These are phyloP conservation scores for Malbranchea zuffiana DNA, from an alignment of 2,329 filamentous ascomycete species.

Conservation along the genomic window DNA sequence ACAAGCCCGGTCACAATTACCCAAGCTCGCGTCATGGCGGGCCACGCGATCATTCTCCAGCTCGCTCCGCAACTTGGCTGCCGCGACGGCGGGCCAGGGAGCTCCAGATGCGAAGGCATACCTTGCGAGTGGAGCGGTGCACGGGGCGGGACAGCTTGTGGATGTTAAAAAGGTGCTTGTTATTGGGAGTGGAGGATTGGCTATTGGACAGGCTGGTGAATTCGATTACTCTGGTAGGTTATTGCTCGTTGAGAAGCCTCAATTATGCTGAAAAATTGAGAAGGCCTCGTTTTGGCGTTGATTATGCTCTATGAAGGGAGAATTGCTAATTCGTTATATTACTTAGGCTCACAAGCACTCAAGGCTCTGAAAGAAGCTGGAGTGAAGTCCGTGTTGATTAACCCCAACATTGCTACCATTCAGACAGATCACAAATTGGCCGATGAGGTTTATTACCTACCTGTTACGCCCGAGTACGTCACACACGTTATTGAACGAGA, in stretches of 20 bases:
- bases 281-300: background rate
- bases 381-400: conserved; percentile 83
- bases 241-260: conserved; percentile 7
- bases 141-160: conserved; percentile 62
- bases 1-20: conserved; percentile 26
- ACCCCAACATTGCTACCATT: conserved; percentile 97
- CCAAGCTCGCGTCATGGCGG: conserved; percentile 28
- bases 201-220: conserved; percentile 95
- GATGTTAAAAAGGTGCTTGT: conserved; percentile 96
- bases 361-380: conserved; percentile 95
- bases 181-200: conserved; percentile 87
- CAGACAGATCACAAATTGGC: conserved; percentile 93
- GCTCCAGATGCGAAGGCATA: conserved; percentile 79
- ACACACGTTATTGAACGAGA: conserved; percentile 95
- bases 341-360: conserved; percentile 77
- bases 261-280: too few species aligned
- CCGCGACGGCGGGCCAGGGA: conserved; percentile 47
- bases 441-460: conserved; percentile 96
- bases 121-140: conserved; percentile 75
- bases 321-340: conserved; percentile 1
- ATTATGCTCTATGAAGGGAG: background rate
- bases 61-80: conserved; percentile 28
- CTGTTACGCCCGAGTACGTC: conserved; percentile 95
- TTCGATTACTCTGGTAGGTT: conserved; percentile 93
- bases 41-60: conserved; percentile 36